Evolutionary conservation across 2,329 filamentous ascomycete species (phyloP).

Genomic region (Incumbomyces lentus): DNA sequence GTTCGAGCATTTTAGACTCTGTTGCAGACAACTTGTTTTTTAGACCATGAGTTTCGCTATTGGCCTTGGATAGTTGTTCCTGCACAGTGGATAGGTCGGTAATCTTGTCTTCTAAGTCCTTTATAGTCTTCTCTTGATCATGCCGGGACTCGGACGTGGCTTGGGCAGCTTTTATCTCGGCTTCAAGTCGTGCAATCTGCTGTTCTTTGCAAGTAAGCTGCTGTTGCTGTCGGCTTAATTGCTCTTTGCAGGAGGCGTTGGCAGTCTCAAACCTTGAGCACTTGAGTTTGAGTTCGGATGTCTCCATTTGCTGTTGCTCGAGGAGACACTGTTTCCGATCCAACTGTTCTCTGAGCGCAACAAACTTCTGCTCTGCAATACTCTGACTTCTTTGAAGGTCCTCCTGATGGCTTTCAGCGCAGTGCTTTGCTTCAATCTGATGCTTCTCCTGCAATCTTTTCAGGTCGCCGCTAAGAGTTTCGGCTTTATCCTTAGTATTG

Average conservation of each 20-base stretch:
- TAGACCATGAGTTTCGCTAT: too few relatives aligned
- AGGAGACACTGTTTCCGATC: background rate
- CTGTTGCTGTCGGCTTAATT: background rate
- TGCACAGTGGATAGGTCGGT: too few relatives aligned
- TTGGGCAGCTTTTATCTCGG: too few relatives aligned
- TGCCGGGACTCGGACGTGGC: too few relatives aligned
- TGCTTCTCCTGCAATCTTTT: background rate
- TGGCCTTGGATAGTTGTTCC: too few relatives aligned
- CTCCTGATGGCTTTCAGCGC: background rate
- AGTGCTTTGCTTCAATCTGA: background rate
- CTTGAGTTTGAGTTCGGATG: background rate
- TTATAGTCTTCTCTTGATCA: too few relatives aligned
- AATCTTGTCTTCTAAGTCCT: too few relatives aligned
- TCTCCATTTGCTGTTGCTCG: background rate
- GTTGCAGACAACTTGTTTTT: background rate
- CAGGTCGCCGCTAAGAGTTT: background rate
- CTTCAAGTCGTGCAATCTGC: too few relatives aligned
- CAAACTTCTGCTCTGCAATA: too few relatives aligned
- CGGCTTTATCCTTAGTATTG: background rate
- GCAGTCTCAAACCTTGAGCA: background rate
- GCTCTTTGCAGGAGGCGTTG: background rate
- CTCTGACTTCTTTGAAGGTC: background rate
- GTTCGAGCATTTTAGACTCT: background rate
- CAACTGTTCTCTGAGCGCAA: background rate
- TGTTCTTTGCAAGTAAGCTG: too few relatives aligned